Evolutionary conservation across 1,284 basidiomycete species (phyloP).

Genomic region (Moniliophthora roreri): DNA sequence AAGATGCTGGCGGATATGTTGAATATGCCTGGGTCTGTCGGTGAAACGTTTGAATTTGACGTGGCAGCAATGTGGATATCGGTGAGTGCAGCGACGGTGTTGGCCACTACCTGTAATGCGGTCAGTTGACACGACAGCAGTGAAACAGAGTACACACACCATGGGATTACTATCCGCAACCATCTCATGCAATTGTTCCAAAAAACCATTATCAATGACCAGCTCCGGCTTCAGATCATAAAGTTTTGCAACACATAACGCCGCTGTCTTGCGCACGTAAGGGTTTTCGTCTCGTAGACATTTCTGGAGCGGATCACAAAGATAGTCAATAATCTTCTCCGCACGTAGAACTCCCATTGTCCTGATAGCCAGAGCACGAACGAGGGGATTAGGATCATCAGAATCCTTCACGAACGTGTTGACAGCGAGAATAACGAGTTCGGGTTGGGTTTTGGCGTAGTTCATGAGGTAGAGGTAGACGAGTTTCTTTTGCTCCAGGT

Average conservation of each 20-base stretch:
- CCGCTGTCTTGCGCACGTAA: constrained; percentile 97
- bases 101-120: constrained; percentile 82
- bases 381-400: constrained; percentile 94
- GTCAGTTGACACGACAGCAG: constrained; percentile 8
- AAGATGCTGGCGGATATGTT: constrained; percentile 81
- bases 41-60: constrained; percentile 49
- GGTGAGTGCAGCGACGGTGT: constrained; percentile 89
- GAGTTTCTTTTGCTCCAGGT: constrained; percentile 95
- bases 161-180: constrained; percentile 96
- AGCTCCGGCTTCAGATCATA: constrained; percentile 97
- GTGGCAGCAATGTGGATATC: constrained; percentile 84
- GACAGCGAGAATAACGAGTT: constrained; percentile 95
- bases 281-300: constrained; percentile 94
- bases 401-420: constrained; percentile 99
- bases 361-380: constrained; percentile 93
- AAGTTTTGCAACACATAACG: constrained; percentile 93
- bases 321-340: constrained; percentile 98
- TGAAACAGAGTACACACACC: constrained; percentile 48
- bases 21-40: constrained; percentile 73
- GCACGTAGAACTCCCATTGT: constrained; percentile 98
- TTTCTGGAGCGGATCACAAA: constrained; percentile 91
- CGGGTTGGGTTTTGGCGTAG: constrained; percentile 97
- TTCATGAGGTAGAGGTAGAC: constrained; percentile 99
- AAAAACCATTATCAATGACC: constrained; percentile 93
- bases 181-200: constrained; percentile 88